Base-by-base conservation (phyloP, 345 rosid genomes). In the Trapa bicornis region DNA sequence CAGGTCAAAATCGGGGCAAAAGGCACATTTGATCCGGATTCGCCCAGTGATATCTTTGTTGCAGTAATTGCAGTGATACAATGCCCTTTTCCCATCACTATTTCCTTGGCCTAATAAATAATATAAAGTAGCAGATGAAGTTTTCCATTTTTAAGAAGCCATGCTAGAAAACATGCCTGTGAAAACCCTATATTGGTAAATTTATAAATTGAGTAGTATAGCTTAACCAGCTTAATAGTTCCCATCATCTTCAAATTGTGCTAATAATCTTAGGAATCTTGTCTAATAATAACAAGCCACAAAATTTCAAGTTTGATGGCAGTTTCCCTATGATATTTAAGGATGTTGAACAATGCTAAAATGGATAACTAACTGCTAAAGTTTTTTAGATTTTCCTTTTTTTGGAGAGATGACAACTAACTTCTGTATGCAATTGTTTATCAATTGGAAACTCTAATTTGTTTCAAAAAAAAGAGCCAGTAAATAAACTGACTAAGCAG, bases 61-160 rank as follows among this genome's bases (percentile, higher is more conserved):
- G 82, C 99, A 94, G 67, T 94, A 94, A 75, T 94, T 92, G 68
- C 99, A 94, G 82, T 91, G 96, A 79, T 89, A 94, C n/a, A 80
- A 70, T 64, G 91, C 86, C 81, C 74, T 83, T 73, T 92, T 92
- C 78, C 97, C 96, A 61, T 92, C 97, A 69, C 81, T 67, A 0
- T 81, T 47, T 77, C 93, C 96, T 82, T 78, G 86, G 81, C 91
- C 97, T 91, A 77, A 58, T 41, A 72, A 22, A 75, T 64, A 56
- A 67, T 70, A 67, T n/a, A 56, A 72, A 22, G 57, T n/a, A 33
- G 16, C 17, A 33, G 42, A 32, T 48, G 61, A 32, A 37, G 7
- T 3, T 41, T 41, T 41, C 7, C 43, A 41, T 41, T 41, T 45
- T 69, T 6, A 69, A 65, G 39, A 65, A 71, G 71, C 42, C 32